Evolutionary conservation across 2,329 filamentous ascomycete genomes (phyloP).

Genomic region (Laburnicola sp.): DNA sequence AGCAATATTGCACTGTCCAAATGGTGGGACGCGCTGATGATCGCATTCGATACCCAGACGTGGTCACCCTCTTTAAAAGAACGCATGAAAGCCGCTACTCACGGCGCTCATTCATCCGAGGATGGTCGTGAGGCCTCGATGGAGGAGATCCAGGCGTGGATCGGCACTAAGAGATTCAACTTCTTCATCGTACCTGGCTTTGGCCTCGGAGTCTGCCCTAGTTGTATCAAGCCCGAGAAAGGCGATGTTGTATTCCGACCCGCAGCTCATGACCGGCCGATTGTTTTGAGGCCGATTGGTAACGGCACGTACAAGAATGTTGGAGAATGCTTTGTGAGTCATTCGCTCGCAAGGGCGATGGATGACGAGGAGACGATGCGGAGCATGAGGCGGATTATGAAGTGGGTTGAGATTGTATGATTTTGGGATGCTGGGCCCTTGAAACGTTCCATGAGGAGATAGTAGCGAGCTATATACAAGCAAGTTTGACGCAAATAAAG

Average conservation of each 20-base stretch:
- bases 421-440: too few species aligned
- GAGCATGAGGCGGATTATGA: background rate
- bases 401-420: background rate
- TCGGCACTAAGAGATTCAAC: background rate
- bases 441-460: too few species aligned
- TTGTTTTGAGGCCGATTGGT: background rate
- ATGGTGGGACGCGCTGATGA: background rate
- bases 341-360: background rate
- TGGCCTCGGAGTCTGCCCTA: background rate
- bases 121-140: background rate
- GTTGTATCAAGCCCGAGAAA: background rate
- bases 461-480: too few species aligned
- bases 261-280: background rate
- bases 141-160: background rate
- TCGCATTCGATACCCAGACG: background rate
- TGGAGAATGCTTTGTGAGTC: constrained; percentile 1
- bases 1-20: background rate
- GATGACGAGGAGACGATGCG: constrained; percentile 1
- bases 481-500: too few species aligned
- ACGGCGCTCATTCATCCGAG: background rate
- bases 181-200: constrained; percentile 1
- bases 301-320: background rate
- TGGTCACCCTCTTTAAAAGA: background rate
- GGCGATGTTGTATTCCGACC: background rate
- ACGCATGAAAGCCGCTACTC: background rate